Evolutionary conservation across 2,329 filamentous ascomycete species (phyloP), one percentile per base, ranked within the genome.

Genomic region (Alternaria sp.): DNA sequence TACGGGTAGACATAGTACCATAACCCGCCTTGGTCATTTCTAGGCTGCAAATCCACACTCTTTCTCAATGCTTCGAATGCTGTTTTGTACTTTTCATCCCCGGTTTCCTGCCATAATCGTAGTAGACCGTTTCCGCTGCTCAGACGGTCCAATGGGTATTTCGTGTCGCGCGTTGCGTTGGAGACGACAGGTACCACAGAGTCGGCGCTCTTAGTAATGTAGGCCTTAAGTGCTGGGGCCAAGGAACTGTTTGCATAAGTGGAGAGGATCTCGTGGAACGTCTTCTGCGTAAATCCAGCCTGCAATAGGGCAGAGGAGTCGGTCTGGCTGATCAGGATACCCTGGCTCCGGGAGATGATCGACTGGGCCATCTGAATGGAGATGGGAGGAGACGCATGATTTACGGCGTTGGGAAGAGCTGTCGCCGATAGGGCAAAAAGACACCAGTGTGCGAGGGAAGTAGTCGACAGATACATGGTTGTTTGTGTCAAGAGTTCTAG

Each of bases 1-100:
- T 86, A 77, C 1, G 83, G 84, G 64, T 87, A 86, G 6, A 74
- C 69, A 54, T 74, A 80, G 51, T 81, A 81, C 77, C 77, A 80
- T 6, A 79, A 57, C 1, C 76, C 77, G 3, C 68, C 72, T 26
- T 77, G 68, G 1, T 56, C 60, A 45, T 77, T 80, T 2, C 66
- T 68, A 6, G 66, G 68, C 54, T 81, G 79, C 3, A 69, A 26
- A 11, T 67, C 65, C 1, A 79, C 61, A 8, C 75, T 79, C 6
- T 58, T 30, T 8, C 71, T 61, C 4, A 80, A 68, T 7, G 58
- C 64, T 7, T 56, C 17, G 5, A 57, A 26, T 4, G 59, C 21
- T 59, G 55, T 11, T 28, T 19, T 26, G 72, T 74, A 57, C 65
- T 61, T 64, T 12, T 59, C 57, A 15, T 72, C 59, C 5, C 61